phyloP scores from a whole-genome alignment of 345 rosid genomes.

The Eucalyptus curtisii region DNA sequence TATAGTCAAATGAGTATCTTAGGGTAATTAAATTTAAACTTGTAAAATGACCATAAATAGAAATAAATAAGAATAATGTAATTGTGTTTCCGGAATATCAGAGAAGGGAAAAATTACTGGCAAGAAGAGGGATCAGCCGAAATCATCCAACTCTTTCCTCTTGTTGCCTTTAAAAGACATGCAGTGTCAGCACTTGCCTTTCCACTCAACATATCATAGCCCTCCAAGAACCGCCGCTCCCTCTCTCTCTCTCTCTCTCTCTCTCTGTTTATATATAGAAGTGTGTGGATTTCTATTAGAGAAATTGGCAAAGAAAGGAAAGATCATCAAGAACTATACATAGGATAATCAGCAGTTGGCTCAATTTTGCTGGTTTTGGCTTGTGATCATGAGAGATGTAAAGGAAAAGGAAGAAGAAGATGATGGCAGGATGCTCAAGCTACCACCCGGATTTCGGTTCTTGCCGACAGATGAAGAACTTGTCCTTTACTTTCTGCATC shows the following conservation, averaged over 20 bases:
- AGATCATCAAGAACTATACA: neutral
- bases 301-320: neutral
- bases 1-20: neutral
- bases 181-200: neutral
- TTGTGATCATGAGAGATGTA: neutral
- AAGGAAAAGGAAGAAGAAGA: neutral
- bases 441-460: conserved; percentile 39
- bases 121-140: neutral
- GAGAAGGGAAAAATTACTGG: neutral
- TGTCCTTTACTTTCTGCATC: conserved; percentile 28
- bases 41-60: neutral
- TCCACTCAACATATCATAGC: neutral
- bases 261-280: neutral
- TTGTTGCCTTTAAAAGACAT: neutral
- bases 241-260: neutral
- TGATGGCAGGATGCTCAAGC: conserved; percentile 4
- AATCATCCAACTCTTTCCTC: neutral
- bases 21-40: neutral
- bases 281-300: neutral
- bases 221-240: neutral
- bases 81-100: neutral
- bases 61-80: neutral
- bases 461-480: conserved; percentile 41
- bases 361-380: neutral
- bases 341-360: neutral